These are phyloP conservation scores for Helichrysum umbraculigerum DNA, from an alignment of 129 eudicot genomes.

Conservation along the genomic window DNA sequence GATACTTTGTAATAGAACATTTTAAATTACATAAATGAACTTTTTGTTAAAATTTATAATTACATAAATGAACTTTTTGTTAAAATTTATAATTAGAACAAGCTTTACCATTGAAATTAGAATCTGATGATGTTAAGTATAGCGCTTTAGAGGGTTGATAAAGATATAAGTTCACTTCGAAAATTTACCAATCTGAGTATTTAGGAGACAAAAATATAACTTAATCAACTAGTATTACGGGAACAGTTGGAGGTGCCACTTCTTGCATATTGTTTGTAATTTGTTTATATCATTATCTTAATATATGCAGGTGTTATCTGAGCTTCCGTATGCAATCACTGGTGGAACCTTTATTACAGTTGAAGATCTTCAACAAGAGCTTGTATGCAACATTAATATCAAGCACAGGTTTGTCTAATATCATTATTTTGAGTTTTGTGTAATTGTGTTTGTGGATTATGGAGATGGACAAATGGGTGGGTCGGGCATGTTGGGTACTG, in stretches of 20 bases:
- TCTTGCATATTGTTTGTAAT: not conserved
- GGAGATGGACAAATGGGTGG: not conserved
- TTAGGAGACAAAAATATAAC: not conserved
- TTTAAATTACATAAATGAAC: not conserved
- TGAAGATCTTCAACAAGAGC: conserved; percentile 96
- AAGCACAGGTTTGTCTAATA: conserved; percentile 74
- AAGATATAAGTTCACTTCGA: no score
- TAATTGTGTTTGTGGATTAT: conserved; percentile 6
- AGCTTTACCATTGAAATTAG: not conserved
- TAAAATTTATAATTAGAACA: no score
- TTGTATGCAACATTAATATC: conserved; percentile 79
- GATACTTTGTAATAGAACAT: not conserved
- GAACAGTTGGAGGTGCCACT: not conserved
- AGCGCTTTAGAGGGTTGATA: not conserved
- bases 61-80: no score
- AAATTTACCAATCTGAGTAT: not conserved
- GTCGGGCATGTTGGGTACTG: not conserved
- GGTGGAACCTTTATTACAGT: conserved; percentile 82
- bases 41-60: not conserved
- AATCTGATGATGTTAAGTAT: no score
- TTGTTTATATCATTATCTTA: conserved; percentile 10
- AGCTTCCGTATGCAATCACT: conserved; percentile 79
- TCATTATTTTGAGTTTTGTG: conserved; percentile 1
- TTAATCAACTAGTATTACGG: not conserved
- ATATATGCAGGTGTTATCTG: conserved; percentile 61